Conservation (phyloP, 768 basidiomycete species). For the Amylocystis lapponica region DNA sequence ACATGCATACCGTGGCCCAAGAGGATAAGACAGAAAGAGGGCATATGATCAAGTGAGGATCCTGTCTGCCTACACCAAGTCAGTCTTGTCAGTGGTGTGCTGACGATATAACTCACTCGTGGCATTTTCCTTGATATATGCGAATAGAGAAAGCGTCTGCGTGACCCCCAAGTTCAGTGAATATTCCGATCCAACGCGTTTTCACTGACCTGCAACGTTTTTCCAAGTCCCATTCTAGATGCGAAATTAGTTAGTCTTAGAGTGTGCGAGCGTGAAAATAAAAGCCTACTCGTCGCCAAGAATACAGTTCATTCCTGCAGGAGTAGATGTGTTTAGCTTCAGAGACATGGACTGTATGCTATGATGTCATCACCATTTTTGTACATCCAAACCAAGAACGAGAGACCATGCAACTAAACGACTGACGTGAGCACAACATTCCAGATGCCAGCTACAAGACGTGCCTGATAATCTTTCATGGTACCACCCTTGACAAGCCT, state of each 20-base stretch:
- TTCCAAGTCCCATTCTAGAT: conserved; percentile 57
- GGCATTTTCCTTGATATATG: conserved; percentile 54
- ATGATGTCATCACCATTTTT: conserved; percentile 44
- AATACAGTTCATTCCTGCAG: conserved; percentile 59
- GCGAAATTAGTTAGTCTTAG: neutral
- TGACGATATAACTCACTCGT: conserved; percentile 24
- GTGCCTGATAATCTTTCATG: conserved; percentile 70
- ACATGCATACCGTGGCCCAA: conserved; percentile 48
- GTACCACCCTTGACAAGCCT: conserved; percentile 44
- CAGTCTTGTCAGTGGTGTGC: neutral
- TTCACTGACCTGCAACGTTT: conserved; percentile 49
- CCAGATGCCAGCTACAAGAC: conserved; percentile 1
- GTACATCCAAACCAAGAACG: conserved; percentile 62
- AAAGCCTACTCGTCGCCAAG: conserved; percentile 58
- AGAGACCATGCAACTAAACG: conserved; percentile 50
- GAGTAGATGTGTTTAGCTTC: neutral
- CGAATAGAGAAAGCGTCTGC: conserved; percentile 58
- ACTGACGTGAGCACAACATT: neutral
- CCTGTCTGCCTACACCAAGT: conserved; percentile 29
- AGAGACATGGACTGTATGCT: neutral
- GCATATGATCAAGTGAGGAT: conserved; percentile 69
- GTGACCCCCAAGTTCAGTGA: neutral
- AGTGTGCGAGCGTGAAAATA: neutral
- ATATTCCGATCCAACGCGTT: neutral
- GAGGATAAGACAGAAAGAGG: conserved; percentile 62